phyloP scores from a whole-genome alignment of 2,329 filamentous ascomycete species.

The Endothia cerciana region DNA sequence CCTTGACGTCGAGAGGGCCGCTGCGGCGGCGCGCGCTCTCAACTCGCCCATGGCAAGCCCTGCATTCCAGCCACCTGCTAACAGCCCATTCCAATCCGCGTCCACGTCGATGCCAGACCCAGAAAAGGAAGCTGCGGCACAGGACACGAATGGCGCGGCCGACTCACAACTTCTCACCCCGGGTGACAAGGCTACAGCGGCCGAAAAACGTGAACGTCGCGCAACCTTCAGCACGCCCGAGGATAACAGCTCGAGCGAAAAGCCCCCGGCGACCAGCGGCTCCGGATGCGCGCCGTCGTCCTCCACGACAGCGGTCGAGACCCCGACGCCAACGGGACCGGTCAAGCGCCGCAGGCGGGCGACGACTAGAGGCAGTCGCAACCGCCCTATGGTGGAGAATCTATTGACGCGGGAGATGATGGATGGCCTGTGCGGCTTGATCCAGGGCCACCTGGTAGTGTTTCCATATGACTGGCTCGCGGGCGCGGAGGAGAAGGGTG shows the following conservation, averaged over 20 bases:
- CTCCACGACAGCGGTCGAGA: conserved; percentile 13
- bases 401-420: conserved; percentile 76
- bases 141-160: conserved; percentile 32
- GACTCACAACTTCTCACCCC: conserved; percentile 28
- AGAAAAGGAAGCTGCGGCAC: conserved; percentile 29
- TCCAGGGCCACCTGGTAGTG: conserved; percentile 86
- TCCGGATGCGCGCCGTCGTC: conserved; percentile 31
- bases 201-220: conserved; percentile 45
- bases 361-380: conserved; percentile 69
- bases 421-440: conserved; percentile 77
- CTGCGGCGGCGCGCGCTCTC: conserved; percentile 36
- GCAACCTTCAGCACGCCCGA: conserved; percentile 61
- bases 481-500: conserved; percentile 87
- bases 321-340: conserved; percentile 45
- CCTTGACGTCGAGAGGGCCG: conserved; percentile 37
- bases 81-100: conserved; percentile 18
- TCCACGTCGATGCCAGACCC: conserved; percentile 31
- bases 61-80: conserved; percentile 19
- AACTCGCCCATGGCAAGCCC: conserved; percentile 29
- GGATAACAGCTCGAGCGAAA: conserved; percentile 21
- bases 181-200: conserved; percentile 31
- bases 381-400: conserved; percentile 71
- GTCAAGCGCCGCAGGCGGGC: conserved; percentile 67
- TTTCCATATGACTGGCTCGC: conserved; percentile 97
- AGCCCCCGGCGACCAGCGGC: conserved; percentile 43